Percentiles rank a stretch among this genome's conserved stretches.
Evolutionary conservation across 1,139 yeast genomes (phyloP).

Genomic region (Protomyces pachydermus): DNA sequence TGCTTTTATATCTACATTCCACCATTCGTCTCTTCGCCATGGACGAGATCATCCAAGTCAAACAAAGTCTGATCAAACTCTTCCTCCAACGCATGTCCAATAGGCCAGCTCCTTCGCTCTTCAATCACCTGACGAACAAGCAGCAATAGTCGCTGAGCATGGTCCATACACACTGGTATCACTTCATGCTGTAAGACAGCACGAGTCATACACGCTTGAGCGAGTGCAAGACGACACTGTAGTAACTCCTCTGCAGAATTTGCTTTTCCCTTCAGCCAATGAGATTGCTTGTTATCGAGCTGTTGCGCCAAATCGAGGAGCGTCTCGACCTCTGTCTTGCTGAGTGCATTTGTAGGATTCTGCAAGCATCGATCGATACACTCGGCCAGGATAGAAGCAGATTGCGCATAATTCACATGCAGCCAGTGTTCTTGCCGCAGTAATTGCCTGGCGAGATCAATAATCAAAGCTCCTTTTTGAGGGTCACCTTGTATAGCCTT

Average conservation of each 20-base stretch:
- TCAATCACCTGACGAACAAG: constrained; percentile 8
- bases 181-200: constrained; percentile 9
- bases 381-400: neutral
- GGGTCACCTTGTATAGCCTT: neutral
- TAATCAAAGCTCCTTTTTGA: neutral
- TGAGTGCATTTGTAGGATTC: neutral
- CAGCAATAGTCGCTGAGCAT: constrained; percentile 4
- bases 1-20: too few relatives aligned
- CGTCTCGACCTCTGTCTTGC: neutral
- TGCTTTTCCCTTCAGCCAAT: neutral
- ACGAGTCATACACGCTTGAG: constrained; percentile 11
- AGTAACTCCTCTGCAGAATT: constrained; percentile 5
- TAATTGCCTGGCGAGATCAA: neutral
- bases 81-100: constrained; percentile 22
- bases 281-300: constrained; percentile 2
- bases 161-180: constrained; percentile 5
- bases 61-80: constrained; percentile 7
- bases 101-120: constrained; percentile 12
- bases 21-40: neutral
- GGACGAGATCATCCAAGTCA: constrained; percentile 9
- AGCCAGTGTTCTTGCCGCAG: constrained; percentile 1
- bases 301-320: neutral
- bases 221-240: neutral
- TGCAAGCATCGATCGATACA: neutral
- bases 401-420: neutral